Evolutionary conservation across 2,329 filamentous ascomycete genomes (phyloP).

Genomic region (Byssochlamys sp.): DNA sequence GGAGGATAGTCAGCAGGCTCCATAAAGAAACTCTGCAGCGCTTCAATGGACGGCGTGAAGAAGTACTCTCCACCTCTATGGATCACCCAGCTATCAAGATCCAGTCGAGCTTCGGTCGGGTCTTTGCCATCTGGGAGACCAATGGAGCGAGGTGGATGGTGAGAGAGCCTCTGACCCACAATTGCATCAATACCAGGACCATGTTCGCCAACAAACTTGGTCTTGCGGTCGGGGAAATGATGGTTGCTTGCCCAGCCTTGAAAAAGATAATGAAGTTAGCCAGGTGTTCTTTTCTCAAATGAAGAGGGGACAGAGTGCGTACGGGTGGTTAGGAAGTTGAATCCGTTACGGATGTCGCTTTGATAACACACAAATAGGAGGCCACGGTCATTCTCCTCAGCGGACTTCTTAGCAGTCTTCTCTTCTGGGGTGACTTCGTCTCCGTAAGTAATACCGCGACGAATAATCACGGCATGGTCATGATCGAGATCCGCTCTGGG

Average conservation of each 20-base stretch:
- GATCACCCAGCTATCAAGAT: conserved; percentile 31
- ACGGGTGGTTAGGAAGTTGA: conserved; percentile 17
- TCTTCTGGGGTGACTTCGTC: conserved; percentile 21
- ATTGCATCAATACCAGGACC: conserved; percentile 14
- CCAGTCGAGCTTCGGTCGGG: conserved; percentile 9
- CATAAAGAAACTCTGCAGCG: conserved; percentile 7
- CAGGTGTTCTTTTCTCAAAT: not conserved
- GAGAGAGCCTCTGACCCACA: conserved; percentile 9
- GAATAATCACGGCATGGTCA: conserved; percentile 29
- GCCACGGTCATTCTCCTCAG: conserved; percentile 30
- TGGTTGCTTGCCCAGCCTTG: conserved; percentile 15
- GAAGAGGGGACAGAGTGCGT: conserved; percentile 1
- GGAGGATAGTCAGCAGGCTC: not conserved
- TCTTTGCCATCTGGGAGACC: conserved; percentile 8
- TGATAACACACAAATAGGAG: conserved; percentile 41
- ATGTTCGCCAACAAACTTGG: not conserved
- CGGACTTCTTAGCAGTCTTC: conserved; percentile 21
- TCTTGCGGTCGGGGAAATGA: conserved; percentile 11
- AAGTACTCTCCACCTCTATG: conserved; percentile 39
- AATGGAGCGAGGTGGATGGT: not conserved
- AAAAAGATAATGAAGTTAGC: not conserved
- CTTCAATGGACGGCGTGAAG: conserved; percentile 35
- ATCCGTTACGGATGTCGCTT: conserved; percentile 33
- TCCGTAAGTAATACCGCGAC: conserved; percentile 39
- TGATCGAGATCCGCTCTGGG: conserved; percentile 30